phyloP scores from a whole-genome alignment of 805 yeast species.

The Candida michaelii region DNA sequence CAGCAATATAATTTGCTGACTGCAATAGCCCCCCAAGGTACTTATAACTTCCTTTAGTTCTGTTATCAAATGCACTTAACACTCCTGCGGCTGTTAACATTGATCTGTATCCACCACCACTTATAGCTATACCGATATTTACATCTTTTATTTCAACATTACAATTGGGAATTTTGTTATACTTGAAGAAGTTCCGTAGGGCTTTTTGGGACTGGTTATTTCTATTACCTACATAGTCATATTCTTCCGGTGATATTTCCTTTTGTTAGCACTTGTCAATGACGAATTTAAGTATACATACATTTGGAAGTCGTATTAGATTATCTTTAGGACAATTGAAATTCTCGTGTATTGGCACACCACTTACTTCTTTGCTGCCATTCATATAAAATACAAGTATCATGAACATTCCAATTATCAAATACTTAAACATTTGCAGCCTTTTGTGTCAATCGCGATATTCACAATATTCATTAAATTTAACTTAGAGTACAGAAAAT shows the following conservation, averaged over 20 bases:
- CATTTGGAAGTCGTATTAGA: constrained; percentile 3
- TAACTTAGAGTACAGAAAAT: neutral
- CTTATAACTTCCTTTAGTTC: constrained; percentile 29
- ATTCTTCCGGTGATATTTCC: constrained; percentile 12
- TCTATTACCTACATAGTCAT: constrained; percentile 27
- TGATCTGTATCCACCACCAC: constrained; percentile 59
- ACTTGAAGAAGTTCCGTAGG: constrained; percentile 16
- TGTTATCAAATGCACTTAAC: constrained; percentile 48
- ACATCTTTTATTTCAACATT: constrained; percentile 13
- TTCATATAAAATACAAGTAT: neutral
- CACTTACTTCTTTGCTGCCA: neutral
- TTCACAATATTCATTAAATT: neutral
- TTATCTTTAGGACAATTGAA: constrained; percentile 2
- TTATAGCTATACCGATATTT: constrained; percentile 41
- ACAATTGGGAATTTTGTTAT: constrained; percentile 28
- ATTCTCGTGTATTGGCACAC: no score
- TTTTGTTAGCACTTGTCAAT: constrained; percentile 6
- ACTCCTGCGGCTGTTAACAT: constrained; percentile 61
- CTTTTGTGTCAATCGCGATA: constrained; percentile 3
- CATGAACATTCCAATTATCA: neutral
- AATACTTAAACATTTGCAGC: neutral
- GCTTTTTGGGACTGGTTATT: constrained; percentile 25
- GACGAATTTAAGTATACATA: neutral
- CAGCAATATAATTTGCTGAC: constrained; percentile 51
- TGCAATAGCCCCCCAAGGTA: constrained; percentile 12